Conservation (phyloP, 2,329 filamentous ascomycete genomes). For the Apiospora kogelbergensis region DNA sequence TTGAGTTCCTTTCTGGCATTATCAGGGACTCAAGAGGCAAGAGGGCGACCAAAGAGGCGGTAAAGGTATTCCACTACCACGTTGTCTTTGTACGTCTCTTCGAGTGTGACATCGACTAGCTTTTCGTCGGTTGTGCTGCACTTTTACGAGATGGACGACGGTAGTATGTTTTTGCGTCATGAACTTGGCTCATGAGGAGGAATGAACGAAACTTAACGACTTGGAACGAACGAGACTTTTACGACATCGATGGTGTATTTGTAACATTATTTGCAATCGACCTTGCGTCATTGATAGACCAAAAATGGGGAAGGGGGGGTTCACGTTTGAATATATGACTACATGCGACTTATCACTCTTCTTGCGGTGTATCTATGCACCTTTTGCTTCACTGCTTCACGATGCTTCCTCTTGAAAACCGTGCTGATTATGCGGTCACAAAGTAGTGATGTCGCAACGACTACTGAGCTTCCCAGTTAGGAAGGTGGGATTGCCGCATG, state of each 20-base stretch:
- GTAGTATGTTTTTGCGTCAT: not conserved
- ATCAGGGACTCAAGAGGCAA: not conserved
- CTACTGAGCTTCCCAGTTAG: not conserved
- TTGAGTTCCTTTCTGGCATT: not conserved
- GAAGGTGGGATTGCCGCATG: not conserved
- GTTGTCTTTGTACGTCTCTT: not conserved
- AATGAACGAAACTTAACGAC: slow-evolving; percentile 15
- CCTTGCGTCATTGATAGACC: not conserved
- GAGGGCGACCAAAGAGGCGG: not conserved
- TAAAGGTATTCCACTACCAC: not conserved
- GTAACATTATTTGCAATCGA: slow-evolving; percentile 10
- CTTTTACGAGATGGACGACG: not conserved
- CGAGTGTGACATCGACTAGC: not conserved
- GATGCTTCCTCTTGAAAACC: not conserved
- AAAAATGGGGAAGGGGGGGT: not conserved
- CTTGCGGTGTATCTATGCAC: not conserved
- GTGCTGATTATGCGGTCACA: too few relatives aligned
- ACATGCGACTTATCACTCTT: not conserved
- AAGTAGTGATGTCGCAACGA: too few relatives aligned
- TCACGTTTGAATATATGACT: not conserved
- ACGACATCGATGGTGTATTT: slow-evolving; percentile 14
- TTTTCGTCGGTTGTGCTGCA: not conserved
- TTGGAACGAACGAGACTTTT: slow-evolving; percentile 15
- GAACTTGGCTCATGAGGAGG: slow-evolving; percentile 13
- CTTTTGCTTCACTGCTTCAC: too few relatives aligned